phyloP scores from a whole-genome alignment of 768 basidiomycete species.

The Leccinum imitatum region DNA sequence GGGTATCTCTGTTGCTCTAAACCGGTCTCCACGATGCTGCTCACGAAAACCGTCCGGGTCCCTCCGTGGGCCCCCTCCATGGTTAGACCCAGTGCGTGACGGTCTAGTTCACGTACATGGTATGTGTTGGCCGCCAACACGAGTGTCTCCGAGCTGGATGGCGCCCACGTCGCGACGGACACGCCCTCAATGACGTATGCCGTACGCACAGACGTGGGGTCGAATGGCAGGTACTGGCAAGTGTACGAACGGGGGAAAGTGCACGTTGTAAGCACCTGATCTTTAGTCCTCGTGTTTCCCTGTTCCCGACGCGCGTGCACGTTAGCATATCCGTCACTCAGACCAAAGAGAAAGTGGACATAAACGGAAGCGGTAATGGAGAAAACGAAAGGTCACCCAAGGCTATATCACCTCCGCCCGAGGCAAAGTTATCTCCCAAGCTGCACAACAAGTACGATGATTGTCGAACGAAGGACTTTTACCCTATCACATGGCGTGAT shows the following conservation, averaged over 20 bases:
- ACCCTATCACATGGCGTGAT: slow-evolving; percentile 72
- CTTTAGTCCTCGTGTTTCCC: not conserved
- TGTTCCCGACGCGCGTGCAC: slow-evolving; percentile 1
- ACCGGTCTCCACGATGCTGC: too few relatives aligned
- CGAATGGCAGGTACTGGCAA: slow-evolving; percentile 43
- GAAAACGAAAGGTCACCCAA: not conserved
- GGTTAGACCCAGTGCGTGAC: slow-evolving; percentile 16
- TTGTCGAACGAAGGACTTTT: slow-evolving; percentile 47
- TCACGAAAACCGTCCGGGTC: too few relatives aligned
- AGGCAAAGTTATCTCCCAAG: slow-evolving; percentile 25
- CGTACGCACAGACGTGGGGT: slow-evolving; percentile 38
- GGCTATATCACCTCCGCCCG: not conserved
- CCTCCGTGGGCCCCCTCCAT: too few relatives aligned
- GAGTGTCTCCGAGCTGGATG: slow-evolving; percentile 38
- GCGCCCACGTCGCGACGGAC: slow-evolving; percentile 52
- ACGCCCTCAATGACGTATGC: slow-evolving; percentile 41
- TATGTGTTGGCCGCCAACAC: slow-evolving; percentile 54
- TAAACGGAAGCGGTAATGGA: not conserved
- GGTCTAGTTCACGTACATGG: slow-evolving; percentile 37
- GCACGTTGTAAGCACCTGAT: slow-evolving; percentile 53
- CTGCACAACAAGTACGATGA: slow-evolving; percentile 35
- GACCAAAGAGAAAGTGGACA: not conserved
- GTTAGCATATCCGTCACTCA: slow-evolving; percentile 45
- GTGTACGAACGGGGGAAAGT: slow-evolving; percentile 54
- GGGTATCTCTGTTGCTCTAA: not conserved